These are phyloP conservation scores for Prunus mira DNA, from an alignment of 306 rosid species.

Conservation along the genomic window DNA sequence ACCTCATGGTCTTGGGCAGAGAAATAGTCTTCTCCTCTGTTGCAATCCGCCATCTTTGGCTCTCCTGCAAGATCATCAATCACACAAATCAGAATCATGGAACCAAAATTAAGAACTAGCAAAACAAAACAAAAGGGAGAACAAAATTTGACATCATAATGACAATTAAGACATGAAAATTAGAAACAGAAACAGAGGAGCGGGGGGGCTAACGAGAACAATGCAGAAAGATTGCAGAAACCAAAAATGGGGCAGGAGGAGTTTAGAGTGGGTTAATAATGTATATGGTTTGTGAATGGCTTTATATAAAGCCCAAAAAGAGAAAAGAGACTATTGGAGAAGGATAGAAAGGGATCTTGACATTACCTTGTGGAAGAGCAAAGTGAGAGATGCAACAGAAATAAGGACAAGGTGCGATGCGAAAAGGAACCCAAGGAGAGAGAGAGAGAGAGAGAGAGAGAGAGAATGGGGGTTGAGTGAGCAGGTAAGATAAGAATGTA, in stretches of 20 bases:
- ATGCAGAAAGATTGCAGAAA: conserved; percentile 8
- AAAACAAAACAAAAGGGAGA: background rate
- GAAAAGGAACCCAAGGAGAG: conserved; percentile 35
- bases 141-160: background rate
- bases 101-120: background rate
- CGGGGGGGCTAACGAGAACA: conserved; percentile 5
- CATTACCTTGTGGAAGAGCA: conserved; percentile 48
- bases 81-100: background rate
- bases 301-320: background rate
- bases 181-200: conserved; percentile 3
- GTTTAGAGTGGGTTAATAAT: background rate
- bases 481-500: conserved; percentile 71
- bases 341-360: conserved; percentile 17
- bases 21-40: conserved; percentile 49
- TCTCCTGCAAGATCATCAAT: conserved; percentile 24
- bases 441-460: conserved; percentile 7
- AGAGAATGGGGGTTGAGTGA: conserved; percentile 46
- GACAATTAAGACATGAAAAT: conserved; percentile 3
- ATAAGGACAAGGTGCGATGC: conserved; percentile 25
- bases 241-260: conserved; percentile 5
- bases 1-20: conserved; percentile 57
- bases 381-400: conserved; percentile 42
- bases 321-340: conserved; percentile 3
- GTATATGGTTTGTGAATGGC: background rate
- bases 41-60: conserved; percentile 63